Evolutionary conservation across 139 green algal genomes (phyloP).

Genomic region (Prasinococcaceae sp.): DNA sequence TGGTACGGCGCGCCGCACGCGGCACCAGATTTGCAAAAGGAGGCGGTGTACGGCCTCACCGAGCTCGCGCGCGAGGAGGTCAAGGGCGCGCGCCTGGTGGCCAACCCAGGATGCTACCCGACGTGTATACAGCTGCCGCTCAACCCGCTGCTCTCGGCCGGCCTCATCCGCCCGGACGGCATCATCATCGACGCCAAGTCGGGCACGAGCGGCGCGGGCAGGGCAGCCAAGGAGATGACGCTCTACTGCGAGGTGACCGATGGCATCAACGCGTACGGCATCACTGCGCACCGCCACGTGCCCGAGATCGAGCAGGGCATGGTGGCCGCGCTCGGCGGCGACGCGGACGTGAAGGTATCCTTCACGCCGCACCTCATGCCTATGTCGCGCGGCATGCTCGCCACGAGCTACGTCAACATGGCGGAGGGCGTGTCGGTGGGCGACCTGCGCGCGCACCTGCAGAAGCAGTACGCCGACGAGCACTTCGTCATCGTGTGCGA

Average conservation of each 20-base stretch:
- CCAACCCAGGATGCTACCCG: conserved; percentile 96
- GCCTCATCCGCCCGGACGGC: conserved; percentile 64
- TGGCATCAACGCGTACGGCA: conserved; percentile 66
- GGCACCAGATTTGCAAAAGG: conserved; percentile 80
- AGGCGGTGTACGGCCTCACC: conserved; percentile 92
- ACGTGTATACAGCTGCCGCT: conserved; percentile 73
- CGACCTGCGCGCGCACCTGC: conserved; percentile 37
- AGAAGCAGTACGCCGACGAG: conserved; percentile 14
- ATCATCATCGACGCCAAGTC: conserved; percentile 97
- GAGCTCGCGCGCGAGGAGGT: conserved; percentile 70
- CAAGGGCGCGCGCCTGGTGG: conserved; percentile 55
- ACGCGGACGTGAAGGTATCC: conserved; percentile 53
- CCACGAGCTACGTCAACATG: conserved; percentile 84
- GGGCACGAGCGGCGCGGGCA: conserved; percentile 71
- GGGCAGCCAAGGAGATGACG: conserved; percentile 74
- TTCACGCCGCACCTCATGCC: conserved; percentile 98
- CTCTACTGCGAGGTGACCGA: conserved; percentile 83
- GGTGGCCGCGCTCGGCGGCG: too few relatives aligned
- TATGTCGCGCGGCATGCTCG: conserved; percentile 90
- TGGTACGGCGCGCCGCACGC: conserved; percentile 88
- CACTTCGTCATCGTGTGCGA: conserved; percentile 45
- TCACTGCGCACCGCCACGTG: conserved; percentile 56
- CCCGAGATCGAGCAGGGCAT: conserved; percentile 95
- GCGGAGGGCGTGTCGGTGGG: conserved; percentile 45
- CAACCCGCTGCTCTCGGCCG: conserved; percentile 51